These are phyloP conservation scores for Pholiota conissans DNA, from an alignment of 768 basidiomycete genomes.

Conservation along the genomic window DNA sequence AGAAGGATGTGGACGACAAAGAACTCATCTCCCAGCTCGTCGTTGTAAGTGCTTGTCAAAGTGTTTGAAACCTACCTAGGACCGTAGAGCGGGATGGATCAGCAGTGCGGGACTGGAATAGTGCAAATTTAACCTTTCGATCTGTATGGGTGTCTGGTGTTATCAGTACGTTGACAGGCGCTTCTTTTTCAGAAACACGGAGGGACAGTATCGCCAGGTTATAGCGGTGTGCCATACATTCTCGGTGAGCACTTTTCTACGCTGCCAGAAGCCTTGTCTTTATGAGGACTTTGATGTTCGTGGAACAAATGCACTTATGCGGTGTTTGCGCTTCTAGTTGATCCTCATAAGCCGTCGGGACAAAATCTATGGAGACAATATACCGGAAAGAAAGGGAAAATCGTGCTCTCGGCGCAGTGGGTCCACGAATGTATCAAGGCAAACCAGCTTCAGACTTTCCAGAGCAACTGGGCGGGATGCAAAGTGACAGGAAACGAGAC, in stretches of 20 bases:
- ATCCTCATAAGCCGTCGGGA: slow-evolving; percentile 76
- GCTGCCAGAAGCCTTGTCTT: neutral
- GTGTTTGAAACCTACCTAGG: neutral
- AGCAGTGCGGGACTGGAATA: neutral
- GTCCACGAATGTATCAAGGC: slow-evolving; percentile 73
- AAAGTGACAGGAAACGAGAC: slow-evolving; percentile 75
- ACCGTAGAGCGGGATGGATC: neutral
- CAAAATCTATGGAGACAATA: slow-evolving; percentile 83
- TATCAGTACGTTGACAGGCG: neutral
- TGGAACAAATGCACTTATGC: neutral
- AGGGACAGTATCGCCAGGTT: slow-evolving; percentile 69
- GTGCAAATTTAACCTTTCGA: neutral
- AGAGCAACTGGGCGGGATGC: slow-evolving; percentile 77
- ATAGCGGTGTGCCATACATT: slow-evolving; percentile 79
- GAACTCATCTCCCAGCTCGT: slow-evolving; percentile 64
- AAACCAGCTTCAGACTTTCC: slow-evolving; percentile 70
- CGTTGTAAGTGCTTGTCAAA: slow-evolving; percentile 46
- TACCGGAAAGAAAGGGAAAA: slow-evolving; percentile 75
- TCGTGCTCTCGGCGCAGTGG: slow-evolving; percentile 76
- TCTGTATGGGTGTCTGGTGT: too few relatives aligned
- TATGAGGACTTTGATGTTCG: slow-evolving; percentile 2
- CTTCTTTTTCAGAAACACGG: slow-evolving; percentile 63
- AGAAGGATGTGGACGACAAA: slow-evolving; percentile 77
- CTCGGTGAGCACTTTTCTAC: slow-evolving; percentile 53
- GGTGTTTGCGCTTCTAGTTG: slow-evolving; percentile 45